Evolutionary conservation across 208 protist genomes (phyloP).

Genomic region (Leishmania gerbilli): DNA sequence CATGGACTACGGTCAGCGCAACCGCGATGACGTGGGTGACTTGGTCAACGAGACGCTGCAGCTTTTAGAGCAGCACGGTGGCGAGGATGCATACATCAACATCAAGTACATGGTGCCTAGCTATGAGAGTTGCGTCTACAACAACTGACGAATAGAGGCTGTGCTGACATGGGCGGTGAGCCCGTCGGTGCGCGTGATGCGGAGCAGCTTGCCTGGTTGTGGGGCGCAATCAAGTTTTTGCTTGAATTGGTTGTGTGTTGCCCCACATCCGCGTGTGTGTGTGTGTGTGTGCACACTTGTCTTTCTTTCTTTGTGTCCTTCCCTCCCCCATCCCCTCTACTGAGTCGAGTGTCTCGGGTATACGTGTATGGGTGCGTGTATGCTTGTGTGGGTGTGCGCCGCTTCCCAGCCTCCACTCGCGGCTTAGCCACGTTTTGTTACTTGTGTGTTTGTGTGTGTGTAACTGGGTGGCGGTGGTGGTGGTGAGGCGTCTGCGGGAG

Average conservation of each 20-base stretch:
- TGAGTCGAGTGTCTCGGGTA: not conserved
- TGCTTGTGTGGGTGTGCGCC: not conserved
- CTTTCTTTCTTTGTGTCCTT: not conserved
- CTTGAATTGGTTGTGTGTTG: not conserved
- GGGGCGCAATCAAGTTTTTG: not conserved
- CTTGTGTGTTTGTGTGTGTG: not conserved
- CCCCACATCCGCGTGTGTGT: not conserved
- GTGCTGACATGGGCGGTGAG: not conserved
- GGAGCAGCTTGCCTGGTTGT: not conserved
- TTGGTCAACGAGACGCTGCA: constrained; percentile 98
- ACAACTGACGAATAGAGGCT: constrained; percentile 35
- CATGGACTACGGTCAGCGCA: constrained; percentile 98
- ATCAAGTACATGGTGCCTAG: constrained; percentile 97
- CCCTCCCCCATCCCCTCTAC: not conserved
- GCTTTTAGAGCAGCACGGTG: constrained; percentile 91
- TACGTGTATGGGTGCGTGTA: not conserved
- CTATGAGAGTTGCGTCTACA: constrained; percentile 92
- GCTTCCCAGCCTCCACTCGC: constrained; percentile 1
- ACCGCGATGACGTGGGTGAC: constrained; percentile 96
- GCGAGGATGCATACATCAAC: constrained; percentile 95
- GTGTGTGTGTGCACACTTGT: not conserved
- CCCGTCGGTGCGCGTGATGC: constrained; percentile 1
- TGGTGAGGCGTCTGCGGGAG: not conserved
- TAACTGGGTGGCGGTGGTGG: too few species aligned
- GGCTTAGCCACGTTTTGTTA: not conserved